Base-by-base conservation (phyloP, 164 flowering plant genomes). In the Liquidambar formosana region DNA sequence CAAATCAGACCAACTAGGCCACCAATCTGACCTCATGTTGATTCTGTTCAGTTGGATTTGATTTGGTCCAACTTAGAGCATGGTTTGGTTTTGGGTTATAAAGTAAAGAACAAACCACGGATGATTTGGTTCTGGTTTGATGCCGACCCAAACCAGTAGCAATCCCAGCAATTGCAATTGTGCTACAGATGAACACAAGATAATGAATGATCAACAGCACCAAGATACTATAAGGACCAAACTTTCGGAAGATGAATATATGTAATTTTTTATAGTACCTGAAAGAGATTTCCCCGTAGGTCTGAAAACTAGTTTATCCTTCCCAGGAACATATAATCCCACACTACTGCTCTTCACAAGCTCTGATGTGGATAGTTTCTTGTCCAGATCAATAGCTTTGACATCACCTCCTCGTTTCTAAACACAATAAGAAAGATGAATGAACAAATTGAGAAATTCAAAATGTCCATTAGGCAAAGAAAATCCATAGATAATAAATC, bases 251-350 rank as follows among this genome's bases (percentile, higher is more conserved):
- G 18, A 27, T 45, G 2, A 8, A 28, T 18, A 10, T 19, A 46
- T 26, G 10, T 14, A 0, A 19, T 21, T 22, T n/a, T 16, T 21
- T 21, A 41, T 4, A 65, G 44, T 84, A 91, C 98, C 98, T 73
- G 88, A 68, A 43, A 81, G 68, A 23, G 98, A 89, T 78, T 85
- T 91, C 69, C 81, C 72, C 67, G 84, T 89, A 1, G 88, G 83
- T 76, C 74, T 73, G 67, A 72, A 93, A 16, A 79, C 75, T n/a
- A 84, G 74, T 57, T 92, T 77, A 25, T 89, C 92, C 75, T 84
- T 89, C 26, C 83, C 90, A 10, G 96, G 97, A 59, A 91, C 69
- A 62, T 51, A 68, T 54, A 93, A 71, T 25, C 95, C 98, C 14
- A 89, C 97, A 61, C 48, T 67, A 57, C 47, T 65, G 1, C 23